Base-by-base conservation (phyloP, 108 stramenopile species). In the Cyclotella baltica region DNA sequence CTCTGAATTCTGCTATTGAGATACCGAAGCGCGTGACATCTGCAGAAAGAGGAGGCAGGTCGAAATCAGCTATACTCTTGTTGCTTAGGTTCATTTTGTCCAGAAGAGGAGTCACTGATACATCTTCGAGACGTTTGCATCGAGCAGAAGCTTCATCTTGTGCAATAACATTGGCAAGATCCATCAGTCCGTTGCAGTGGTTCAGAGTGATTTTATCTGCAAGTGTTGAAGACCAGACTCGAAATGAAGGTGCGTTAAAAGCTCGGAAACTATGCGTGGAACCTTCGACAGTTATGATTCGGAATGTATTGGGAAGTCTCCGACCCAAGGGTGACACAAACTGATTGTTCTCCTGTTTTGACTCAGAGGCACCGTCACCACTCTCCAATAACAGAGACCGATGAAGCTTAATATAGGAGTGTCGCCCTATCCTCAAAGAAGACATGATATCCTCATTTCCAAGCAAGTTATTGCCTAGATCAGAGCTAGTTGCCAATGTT, bases 121-220 rank as follows among this genome's bases (percentile, higher is more conserved):
- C 20, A 27, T 67, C 76, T 19, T 84, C 79, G 62, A 64, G 76
- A 28, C 83, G 75, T 37, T 70, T 67, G 47, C 70, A 66, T 13
- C 83, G 62, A 28, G 80, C 79, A 50, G 71, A 46, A 1, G 62
- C 72, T 62, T 76, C 83, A 19, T 84, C 83, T 65, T 81, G 70
- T 27, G 80, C 80, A 53, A 84, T 84, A 51, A 81, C 50, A 61
- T 71, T 66, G n/a, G 78, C 80, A 55, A 84, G 80, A 67, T 84
- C 79, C 69, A 84, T 64, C 56, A 81, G 64, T 15, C 80, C 83
- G 56, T 72, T 75, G 34, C 62, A 33, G 51, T 77, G 72, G 1
- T 67, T 77, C 23, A 67, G 71, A 9, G 82, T 50, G 48, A 83
- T 83, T 51, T 62, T 77, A 18, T 83, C 76, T 29, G 72, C 70